A percentile compares a stretch with the other conserved stretches of the same genome.
Evolutionary conservation across 2,329 filamentous ascomycete genomes (phyloP).

Genomic region (Xylariaceae sp.): DNA sequence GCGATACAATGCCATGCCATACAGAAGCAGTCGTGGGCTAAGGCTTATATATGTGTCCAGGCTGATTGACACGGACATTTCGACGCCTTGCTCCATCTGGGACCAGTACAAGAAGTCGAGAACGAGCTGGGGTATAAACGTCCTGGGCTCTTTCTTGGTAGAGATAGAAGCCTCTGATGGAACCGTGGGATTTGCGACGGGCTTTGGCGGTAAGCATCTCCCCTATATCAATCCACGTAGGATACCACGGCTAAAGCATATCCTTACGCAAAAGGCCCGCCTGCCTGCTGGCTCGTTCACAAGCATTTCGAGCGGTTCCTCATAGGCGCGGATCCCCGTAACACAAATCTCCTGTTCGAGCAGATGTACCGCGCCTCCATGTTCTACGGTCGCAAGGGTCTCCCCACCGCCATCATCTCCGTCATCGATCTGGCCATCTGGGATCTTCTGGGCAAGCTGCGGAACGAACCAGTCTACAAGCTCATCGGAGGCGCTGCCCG

Average conservation of each 20-base stretch:
- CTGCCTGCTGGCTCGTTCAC: conserved; percentile 88
- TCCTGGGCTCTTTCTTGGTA: conserved; percentile 85
- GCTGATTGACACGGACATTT: conserved; percentile 88
- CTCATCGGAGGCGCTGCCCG: conserved; percentile 88
- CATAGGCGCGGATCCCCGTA: conserved; percentile 80
- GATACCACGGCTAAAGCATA: conserved; percentile 1
- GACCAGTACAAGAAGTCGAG: conserved; percentile 82
- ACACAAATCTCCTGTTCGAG: conserved; percentile 89
- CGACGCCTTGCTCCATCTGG: conserved; percentile 87
- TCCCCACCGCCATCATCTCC: conserved; percentile 85
- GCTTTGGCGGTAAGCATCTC: conserved; percentile 67
- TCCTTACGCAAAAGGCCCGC: conserved; percentile 59
- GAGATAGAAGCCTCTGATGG: conserved; percentile 87
- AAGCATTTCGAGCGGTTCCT: conserved; percentile 93
- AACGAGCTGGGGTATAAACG: conserved; percentile 94
- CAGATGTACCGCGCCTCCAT: conserved; percentile 95
- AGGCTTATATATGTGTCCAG: conserved; percentile 42
- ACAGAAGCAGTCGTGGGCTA: neutral
- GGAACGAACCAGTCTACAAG: conserved; percentile 90
- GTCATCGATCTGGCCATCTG: conserved; percentile 91
- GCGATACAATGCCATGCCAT: neutral
- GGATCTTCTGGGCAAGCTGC: conserved; percentile 87
- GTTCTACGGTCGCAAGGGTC: conserved; percentile 93
- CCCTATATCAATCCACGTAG: neutral
- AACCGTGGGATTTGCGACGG: conserved; percentile 89